Base-by-base conservation (phyloP, 192 early-diverging fungal species). In the Umbelopsis sp. region DNA sequence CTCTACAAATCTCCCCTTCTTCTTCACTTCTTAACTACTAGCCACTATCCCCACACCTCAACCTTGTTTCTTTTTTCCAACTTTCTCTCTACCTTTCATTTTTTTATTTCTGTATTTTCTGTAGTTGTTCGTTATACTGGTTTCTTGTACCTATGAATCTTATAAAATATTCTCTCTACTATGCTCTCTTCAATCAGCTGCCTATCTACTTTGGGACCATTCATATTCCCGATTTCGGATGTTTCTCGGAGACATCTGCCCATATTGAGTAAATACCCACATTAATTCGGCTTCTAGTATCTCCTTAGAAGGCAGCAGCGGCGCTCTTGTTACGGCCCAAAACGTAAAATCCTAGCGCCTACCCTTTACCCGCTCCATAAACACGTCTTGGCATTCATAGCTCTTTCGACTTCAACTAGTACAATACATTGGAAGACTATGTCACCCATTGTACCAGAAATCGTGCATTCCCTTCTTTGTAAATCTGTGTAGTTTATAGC, bases 101-200 rank as follows among this genome's bases (percentile, higher is more conserved):
- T 41, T 31, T 62, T 29, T 32, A 20, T 62, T 20, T 62, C 56
- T 62, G 56, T 62, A 62, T 34, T 62, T 49, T 62, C 56, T 62
- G 56, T 62, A 62, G 56, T 62, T 62, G 56, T 62, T 32, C 29
- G 25, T 32, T 62, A 62, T 62, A 62, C 56, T 62, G 56, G 56
- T 62, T 62, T 62, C 56, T 62, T 62, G 56, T 62, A 62, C 56
- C 56, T 62, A 62, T 62, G 56, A n/a, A 62, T 62, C 26, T 62
- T 62, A 62, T 62, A 62, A 62, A 62, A 62, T 62, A 62, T 62
- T 62, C 31, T 34, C 26, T 62, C 26, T 62, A 62, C 31, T 62
- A 62, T 62, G 56, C 26, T 26, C 56, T 62, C 14, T 56, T 31
- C 16, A 29, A 54, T 20, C 45, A 20, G 11, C 20, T 47, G 45